Percentiles rank a stretch among this genome's conserved stretches.
Evolutionary conservation across 2,329 filamentous ascomycete species (phyloP).

Genomic region (Pseudogymnoascus sp.): DNA sequence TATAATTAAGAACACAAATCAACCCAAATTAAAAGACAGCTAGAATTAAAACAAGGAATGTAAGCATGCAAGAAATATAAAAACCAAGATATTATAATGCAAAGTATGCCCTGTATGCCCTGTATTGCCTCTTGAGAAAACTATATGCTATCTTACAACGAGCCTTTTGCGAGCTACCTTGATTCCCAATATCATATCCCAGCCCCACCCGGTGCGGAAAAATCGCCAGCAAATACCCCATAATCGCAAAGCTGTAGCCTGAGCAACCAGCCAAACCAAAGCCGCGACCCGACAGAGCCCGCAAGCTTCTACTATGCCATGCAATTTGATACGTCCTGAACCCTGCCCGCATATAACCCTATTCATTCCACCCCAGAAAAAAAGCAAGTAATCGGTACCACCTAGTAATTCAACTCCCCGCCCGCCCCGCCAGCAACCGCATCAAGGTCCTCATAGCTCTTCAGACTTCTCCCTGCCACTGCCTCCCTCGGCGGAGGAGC

Average conservation of each 20-base stretch:
- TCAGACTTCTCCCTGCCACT: conserved; percentile 82
- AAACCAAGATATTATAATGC: not conserved
- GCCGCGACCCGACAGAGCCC: not conserved
- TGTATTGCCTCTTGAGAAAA: conserved; percentile 4
- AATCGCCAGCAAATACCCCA: conserved; percentile 8
- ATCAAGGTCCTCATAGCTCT: conserved; percentile 96
- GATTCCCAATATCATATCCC: not conserved
- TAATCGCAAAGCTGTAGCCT: not conserved
- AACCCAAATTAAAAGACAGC: no score
- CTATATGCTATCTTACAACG: conserved; percentile 1
- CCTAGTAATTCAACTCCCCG: conserved; percentile 81
- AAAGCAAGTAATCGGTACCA: not conserved
- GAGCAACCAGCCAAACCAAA: not conserved
- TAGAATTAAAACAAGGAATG: no score
- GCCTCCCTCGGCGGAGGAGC: conserved; percentile 82
- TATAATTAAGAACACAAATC: no score
- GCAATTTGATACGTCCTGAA: not conserved
- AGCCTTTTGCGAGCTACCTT: not conserved
- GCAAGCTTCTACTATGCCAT: conserved; percentile 4
- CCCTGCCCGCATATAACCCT: not conserved
- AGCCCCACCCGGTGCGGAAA: not conserved
- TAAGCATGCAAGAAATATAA: not conserved
- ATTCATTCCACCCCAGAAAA: not conserved
- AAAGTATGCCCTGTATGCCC: not conserved
- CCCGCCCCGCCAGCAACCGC: conserved; percentile 66